phyloP scores from a whole-genome alignment of 495 filamentous ascomycete genomes.

The Trypethelium eluteriae region DNA sequence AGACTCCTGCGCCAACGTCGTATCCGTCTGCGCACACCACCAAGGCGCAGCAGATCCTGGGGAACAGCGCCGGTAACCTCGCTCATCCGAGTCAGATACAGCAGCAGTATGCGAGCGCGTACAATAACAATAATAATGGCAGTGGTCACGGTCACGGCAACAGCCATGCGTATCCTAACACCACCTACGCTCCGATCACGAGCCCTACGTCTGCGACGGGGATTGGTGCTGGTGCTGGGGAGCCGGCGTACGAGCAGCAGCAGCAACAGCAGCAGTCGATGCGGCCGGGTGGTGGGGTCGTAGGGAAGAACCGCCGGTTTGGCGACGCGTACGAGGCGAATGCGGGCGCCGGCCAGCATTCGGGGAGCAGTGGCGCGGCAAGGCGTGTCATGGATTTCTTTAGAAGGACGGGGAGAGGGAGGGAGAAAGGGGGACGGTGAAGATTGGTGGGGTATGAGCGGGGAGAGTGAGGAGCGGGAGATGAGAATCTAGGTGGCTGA shows the following conservation, averaged over 20 bases:
- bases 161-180: constrained; percentile 23
- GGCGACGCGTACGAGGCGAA: constrained; percentile 82
- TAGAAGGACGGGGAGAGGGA: constrained; percentile 67
- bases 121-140: constrained; percentile 18
- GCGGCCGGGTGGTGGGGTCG: constrained; percentile 46
- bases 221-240: not conserved
- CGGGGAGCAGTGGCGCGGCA: constrained; percentile 75
- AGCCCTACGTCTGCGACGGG: too few relatives aligned
- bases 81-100: constrained; percentile 14
- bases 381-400: constrained; percentile 98
- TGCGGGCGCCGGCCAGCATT: constrained; percentile 55
- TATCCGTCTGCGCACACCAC: not conserved
- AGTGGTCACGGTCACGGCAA: constrained; percentile 32
- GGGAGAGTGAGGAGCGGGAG: not conserved
- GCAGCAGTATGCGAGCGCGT: constrained; percentile 6
- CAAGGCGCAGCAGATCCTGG: constrained; percentile 10
- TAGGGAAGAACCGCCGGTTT: constrained; percentile 80
- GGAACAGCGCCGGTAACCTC: constrained; percentile 12
- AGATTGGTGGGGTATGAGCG: not conserved
- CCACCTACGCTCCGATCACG: too few relatives aligned
- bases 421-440: constrained; percentile 15
- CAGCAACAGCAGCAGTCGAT: not conserved
- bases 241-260: not conserved
- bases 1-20: not conserved
- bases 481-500: not conserved